phyloP scores from a whole-genome alignment of 148 eudicot species.

The Beta vulgaris region DNA sequence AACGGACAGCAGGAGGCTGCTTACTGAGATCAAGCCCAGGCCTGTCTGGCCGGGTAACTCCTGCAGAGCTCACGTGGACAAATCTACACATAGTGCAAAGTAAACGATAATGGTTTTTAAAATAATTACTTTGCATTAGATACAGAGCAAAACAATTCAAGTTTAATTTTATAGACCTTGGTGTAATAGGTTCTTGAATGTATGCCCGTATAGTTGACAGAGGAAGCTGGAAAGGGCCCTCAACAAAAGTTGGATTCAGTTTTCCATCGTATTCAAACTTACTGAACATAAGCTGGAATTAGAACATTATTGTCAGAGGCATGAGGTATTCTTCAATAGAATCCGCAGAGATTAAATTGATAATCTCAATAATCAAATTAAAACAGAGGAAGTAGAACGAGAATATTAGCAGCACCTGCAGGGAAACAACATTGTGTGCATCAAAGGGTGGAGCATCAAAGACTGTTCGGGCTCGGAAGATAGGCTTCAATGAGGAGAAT shows the following conservation, averaged over 20 bases:
- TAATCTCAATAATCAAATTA: neutral
- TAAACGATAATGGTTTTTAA: neutral
- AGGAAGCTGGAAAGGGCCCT: conserved; percentile 95
- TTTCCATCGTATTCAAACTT: conserved; percentile 94
- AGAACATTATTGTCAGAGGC: conserved; percentile 14
- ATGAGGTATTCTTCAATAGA: neutral
- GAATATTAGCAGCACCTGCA: conserved; percentile 49
- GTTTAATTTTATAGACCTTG: conserved; percentile 47
- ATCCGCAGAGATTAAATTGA: neutral
- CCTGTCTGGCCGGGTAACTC: conserved; percentile 92
- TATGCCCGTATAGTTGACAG: conserved; percentile 74
- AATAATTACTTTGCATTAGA: neutral
- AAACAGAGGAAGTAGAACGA: neutral
- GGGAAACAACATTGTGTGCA: conserved; percentile 61
- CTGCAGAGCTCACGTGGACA: conserved; percentile 96
- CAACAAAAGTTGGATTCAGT: conserved; percentile 83
- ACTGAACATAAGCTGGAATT: conserved; percentile 91
- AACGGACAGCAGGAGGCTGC: conserved; percentile 98
- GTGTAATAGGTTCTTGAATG: conserved; percentile 72
- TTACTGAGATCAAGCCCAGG: conserved; percentile 94
- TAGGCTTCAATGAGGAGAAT: conserved; percentile 73
- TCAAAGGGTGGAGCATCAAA: conserved; percentile 78
- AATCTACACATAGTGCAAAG: conserved; percentile 42
- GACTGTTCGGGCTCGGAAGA: conserved; percentile 84
- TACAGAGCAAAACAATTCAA: neutral